Evolutionary conservation across 805 yeast genomes (phyloP).

Genomic region (Yamadazyma paraphyllophila): DNA sequence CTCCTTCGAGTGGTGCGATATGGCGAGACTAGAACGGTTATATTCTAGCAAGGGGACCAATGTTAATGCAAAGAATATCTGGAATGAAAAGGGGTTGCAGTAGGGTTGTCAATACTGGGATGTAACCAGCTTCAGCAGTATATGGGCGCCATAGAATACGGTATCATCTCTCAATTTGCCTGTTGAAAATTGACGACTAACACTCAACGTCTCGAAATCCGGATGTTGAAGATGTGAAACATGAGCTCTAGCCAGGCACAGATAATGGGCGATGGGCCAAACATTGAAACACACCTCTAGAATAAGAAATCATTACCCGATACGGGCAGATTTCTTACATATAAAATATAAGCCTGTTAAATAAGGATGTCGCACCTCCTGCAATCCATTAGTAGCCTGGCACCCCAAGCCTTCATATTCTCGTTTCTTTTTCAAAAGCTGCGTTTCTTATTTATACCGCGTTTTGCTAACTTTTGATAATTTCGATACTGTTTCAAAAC

Average conservation of each 20-base stretch:
- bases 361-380: neutral
- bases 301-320: too few species aligned
- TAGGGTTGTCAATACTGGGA: too few species aligned
- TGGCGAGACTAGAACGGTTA: too few species aligned
- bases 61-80: too few species aligned
- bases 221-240: neutral
- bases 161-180: too few species aligned
- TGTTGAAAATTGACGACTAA: neutral
- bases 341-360: too few species aligned
- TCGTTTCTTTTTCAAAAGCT: neutral
- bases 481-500: constrained; percentile 3
- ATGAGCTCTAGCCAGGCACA: neutral
- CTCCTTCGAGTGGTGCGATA: too few species aligned
- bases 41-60: too few species aligned
- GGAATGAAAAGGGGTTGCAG: too few species aligned
- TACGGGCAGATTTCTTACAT: too few species aligned
- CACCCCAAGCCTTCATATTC: neutral
- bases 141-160: too few species aligned
- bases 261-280: constrained; percentile 2
- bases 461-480: neutral
- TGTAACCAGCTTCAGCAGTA: too few species aligned
- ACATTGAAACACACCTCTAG: neutral
- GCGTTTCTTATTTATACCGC: constrained; percentile 3
- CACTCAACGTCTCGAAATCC: neutral
- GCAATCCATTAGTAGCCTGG: neutral